Evolutionary conservation across 371 early-diverging fungal species (phyloP).

Genomic region (Apophysomyces trapeziformis): DNA sequence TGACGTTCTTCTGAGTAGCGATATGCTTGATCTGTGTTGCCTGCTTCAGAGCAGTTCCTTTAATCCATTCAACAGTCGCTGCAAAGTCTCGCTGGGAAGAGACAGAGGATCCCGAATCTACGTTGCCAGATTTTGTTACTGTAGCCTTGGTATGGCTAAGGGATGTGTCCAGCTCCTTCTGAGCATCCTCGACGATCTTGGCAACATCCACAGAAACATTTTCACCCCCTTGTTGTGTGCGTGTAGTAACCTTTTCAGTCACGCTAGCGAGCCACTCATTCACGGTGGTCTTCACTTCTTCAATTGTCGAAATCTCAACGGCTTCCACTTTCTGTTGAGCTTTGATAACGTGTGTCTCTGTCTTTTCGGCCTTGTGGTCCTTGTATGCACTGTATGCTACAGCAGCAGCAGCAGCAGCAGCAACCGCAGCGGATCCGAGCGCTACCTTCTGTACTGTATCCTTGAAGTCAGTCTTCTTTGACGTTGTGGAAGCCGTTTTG

Average conservation of each 20-base stretch:
- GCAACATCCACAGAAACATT: conserved; percentile 23
- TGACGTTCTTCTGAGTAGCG: conserved; percentile 27
- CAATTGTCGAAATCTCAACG: conserved; percentile 15
- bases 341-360: conserved; percentile 13
- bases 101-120: background rate
- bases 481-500: conserved; percentile 1
- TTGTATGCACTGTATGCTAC: conserved; percentile 11
- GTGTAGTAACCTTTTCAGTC: conserved; percentile 23
- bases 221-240: conserved; percentile 27
- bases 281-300: conserved; percentile 24
- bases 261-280: conserved; percentile 19
- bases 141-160: conserved; percentile 25
- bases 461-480: conserved; percentile 1
- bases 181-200: conserved; percentile 29
- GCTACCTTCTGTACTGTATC: conserved; percentile 7
- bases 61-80: conserved; percentile 33
- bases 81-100: conserved; percentile 21
- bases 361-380: conserved; percentile 21
- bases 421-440: conserved; percentile 6
- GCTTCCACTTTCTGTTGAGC: conserved; percentile 1
- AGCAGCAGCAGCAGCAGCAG: conserved; percentile 3
- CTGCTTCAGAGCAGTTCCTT: conserved; percentile 26
- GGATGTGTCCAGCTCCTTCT: conserved; percentile 17
- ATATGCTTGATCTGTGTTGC: conserved; percentile 30
- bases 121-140: background rate